Base-by-base conservation (phyloP, 169 alveolate species). In the Plasmodium yoelii region DNA sequence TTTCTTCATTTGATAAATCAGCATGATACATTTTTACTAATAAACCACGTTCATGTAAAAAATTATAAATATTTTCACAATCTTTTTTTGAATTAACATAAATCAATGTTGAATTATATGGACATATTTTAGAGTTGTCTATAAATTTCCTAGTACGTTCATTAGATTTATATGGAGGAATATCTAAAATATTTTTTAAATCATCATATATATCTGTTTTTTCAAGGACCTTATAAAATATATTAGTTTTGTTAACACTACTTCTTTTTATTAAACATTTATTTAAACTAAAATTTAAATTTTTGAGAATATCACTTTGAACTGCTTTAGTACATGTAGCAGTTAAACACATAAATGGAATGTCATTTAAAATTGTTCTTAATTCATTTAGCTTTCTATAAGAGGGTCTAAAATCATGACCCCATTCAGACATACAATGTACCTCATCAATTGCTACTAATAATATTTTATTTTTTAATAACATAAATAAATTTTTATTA, bases 341-440 rank as follows among this genome's bases (percentile, higher is more conserved):
- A 0, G 99, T 99, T 59, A 99, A 88, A 7, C 99, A 99, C 61
- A 97, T 88, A 15, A 98, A 94, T 0, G 99, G 99, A 18, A 98
- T 97, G 10, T 94, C 94, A 1, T 99, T 99, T 75, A 96, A 97
- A 47, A 94, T 91, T 28, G 74, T 88, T 80, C 97, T 95, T 15
- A 97, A 80, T 65, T 93, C 94, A 64, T 96, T 93, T 92, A 97
- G 92, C 75, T 93, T 93, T 84, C 96, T 90, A 92, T 97, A 97
- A 87, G 98, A 99, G 34, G 98, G 97, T 64, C 99, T 95, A 88
- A 99, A 99, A 88, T 99, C 99, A 91, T 98, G 97, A 1, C 99
- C 99, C 99, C 99, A 99, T 67, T 98, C 98, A 55, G 99, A 96
- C 24, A 98, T 99, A 94, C 99, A 99, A 93, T 99, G 99, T 1